Percentiles rank a stretch among this genome's conserved stretches.
These are phyloP conservation scores for Pascua sp. DNA, from an alignment of 1,284 basidiomycete species.

Conservation along the genomic window DNA sequence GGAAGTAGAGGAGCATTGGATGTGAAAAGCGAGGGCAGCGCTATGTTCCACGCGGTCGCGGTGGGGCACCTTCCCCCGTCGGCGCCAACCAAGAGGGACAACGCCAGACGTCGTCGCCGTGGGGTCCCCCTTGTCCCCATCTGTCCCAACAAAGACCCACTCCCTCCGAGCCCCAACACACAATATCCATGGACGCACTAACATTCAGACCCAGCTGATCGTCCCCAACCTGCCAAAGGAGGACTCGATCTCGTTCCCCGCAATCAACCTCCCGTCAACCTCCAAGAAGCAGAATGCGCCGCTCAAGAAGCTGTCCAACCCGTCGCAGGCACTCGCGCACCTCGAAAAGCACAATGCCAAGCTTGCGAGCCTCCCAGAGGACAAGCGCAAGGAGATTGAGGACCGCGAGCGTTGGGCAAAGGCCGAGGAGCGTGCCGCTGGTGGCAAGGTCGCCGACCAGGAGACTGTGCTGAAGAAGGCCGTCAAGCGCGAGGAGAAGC, in stretches of 20 bases:
- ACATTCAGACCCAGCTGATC: conserved; percentile 64
- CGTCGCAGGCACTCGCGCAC: conserved; percentile 75
- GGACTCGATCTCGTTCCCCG: conserved; percentile 67
- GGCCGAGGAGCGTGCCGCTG: conserved; percentile 75
- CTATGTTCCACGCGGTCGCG: no score
- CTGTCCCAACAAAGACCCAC: no score
- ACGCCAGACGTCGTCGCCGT: no score
- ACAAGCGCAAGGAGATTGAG: conserved; percentile 70
- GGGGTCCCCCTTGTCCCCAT: no score
- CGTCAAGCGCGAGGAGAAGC: conserved; percentile 81
- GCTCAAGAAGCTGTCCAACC: conserved; percentile 62
- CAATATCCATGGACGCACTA: background rate
- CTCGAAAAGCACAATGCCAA: conserved; percentile 69
- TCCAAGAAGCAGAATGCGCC: conserved; percentile 51
- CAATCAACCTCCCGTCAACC: conserved; percentile 54
- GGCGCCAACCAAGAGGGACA: no score
- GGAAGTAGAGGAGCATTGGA: no score
- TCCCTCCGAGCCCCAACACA: no score
- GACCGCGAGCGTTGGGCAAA: conserved; percentile 82
- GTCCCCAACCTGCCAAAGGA: conserved; percentile 52
- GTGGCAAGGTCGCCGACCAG: conserved; percentile 81
- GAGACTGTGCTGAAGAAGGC: conserved; percentile 80
- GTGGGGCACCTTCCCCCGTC: no score
- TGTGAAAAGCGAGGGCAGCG: no score
- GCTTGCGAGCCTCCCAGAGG: conserved; percentile 67